Evolutionary conservation across 2,329 filamentous ascomycete genomes (phyloP).

Genomic region (Verticillium nubilum): DNA sequence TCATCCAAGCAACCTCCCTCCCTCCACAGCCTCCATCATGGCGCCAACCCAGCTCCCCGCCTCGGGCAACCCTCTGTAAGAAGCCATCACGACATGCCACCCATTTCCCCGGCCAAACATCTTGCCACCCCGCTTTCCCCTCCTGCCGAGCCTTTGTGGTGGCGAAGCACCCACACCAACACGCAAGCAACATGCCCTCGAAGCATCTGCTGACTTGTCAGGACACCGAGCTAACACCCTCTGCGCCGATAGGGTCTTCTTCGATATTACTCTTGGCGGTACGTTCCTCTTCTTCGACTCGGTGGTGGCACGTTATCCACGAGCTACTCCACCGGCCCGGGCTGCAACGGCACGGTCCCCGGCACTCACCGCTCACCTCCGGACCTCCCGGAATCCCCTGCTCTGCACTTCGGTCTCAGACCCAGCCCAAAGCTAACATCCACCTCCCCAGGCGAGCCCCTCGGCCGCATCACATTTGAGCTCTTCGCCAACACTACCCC

Average conservation of each 20-base stretch:
- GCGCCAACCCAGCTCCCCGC: constrained; percentile 39
- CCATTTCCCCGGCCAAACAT: not conserved
- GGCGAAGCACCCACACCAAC: not conserved
- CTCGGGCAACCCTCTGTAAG: constrained; percentile 43
- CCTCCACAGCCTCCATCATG: constrained; percentile 22
- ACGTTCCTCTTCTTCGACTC: constrained; percentile 21
- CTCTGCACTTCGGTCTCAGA: no score
- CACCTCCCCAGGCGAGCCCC: constrained; percentile 62
- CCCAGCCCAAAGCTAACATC: not conserved
- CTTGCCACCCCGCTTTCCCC: not conserved
- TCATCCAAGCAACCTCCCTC: not conserved
- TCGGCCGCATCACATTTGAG: constrained; percentile 85
- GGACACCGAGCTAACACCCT: constrained; percentile 5
- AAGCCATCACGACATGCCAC: not conserved
- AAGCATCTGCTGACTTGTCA: not conserved
- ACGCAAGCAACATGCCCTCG: not conserved
- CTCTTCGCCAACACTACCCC: constrained; percentile 81
- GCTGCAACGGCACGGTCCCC: not conserved
- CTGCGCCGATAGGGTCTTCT: constrained; percentile 52
- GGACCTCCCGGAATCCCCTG: not conserved
- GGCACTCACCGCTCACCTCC: not conserved
- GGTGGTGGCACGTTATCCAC: not conserved
- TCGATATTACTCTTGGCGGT: constrained; percentile 77
- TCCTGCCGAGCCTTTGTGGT: not conserved
- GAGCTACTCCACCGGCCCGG: not conserved